These are phyloP conservation scores for Venturia effusa DNA, from an alignment of 2,329 filamentous ascomycete species.

Conservation along the genomic window DNA sequence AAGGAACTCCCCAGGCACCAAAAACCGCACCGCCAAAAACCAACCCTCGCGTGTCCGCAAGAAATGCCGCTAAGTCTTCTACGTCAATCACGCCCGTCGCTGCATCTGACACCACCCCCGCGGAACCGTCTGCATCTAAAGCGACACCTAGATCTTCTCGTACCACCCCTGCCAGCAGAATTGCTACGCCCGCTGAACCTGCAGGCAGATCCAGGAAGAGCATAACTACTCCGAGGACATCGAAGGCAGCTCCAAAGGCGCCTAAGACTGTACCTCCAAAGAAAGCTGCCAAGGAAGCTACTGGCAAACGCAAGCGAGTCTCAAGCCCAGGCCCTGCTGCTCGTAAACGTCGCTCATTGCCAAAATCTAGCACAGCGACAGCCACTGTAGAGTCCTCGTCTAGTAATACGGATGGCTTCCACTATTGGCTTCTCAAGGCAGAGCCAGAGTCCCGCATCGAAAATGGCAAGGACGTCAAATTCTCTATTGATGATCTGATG, in stretches of 20 bases:
- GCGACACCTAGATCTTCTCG: neutral
- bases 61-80: neutral
- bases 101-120: neutral
- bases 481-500: slow-evolving; percentile 84
- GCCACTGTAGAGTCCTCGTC: slow-evolving; percentile 7
- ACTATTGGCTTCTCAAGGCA: slow-evolving; percentile 41
- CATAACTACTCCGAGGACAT: slow-evolving; percentile 11
- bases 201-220: neutral
- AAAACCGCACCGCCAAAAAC: slow-evolving; percentile 8
- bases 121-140: neutral
- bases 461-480: slow-evolving; percentile 79
- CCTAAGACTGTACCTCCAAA: slow-evolving; percentile 12
- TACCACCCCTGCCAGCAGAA: slow-evolving; percentile 1
- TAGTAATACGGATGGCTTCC: slow-evolving; percentile 13
- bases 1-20: slow-evolving; percentile 2
- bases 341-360: slow-evolving; percentile 1
- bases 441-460: slow-evolving; percentile 78
- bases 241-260: slow-evolving; percentile 15
- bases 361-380: slow-evolving; percentile 2
- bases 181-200: neutral
- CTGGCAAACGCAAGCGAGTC: slow-evolving; percentile 8
- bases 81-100: neutral
- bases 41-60: neutral
- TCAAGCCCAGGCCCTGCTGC: slow-evolving; percentile 9
- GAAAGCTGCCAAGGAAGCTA: slow-evolving; percentile 8